These are phyloP conservation scores for Mycena leptocephala DNA, from an alignment of 768 basidiomycete genomes.

Conservation along the genomic window DNA sequence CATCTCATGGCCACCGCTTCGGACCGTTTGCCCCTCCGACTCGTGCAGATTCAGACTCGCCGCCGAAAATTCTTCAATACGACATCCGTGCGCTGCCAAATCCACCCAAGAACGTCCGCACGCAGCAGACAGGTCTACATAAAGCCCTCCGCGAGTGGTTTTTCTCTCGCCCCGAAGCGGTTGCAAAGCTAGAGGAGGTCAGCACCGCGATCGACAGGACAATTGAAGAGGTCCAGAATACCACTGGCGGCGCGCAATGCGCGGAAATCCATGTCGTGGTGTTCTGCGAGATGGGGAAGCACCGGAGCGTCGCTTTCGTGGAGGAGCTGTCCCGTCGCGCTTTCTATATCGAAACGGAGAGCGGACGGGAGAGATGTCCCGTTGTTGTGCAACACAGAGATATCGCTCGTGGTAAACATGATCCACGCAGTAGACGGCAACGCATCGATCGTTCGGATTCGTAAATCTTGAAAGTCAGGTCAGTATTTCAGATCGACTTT, in stretches of 20 bases:
- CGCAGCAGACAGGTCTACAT: conserved; percentile 1
- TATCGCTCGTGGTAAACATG: background rate
- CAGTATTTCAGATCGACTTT: no score
- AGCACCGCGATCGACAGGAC: background rate
- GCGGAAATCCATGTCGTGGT: conserved; percentile 4
- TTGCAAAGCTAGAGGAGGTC: background rate
- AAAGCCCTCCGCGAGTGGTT: conserved; percentile 17
- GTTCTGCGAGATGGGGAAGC: conserved; percentile 23
- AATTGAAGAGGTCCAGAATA: background rate
- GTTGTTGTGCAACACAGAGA: conserved; percentile 11
- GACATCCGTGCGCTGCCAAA: conserved; percentile 10
- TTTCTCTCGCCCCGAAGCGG: background rate
- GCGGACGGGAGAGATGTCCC: background rate
- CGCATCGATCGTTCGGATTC: background rate
- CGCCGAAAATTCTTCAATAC: background rate
- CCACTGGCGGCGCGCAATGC: background rate
- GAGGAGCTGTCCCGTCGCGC: conserved; percentile 2
- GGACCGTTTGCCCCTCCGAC: background rate
- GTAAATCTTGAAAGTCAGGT: no score
- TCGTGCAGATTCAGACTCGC: background rate
- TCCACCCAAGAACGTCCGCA: conserved; percentile 4
- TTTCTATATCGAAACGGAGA: background rate
- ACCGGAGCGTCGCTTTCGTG: conserved; percentile 7
- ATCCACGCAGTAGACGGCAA: background rate
- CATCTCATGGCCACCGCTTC: conserved; percentile 6